phyloP scores from a whole-genome alignment of 2,329 filamentous ascomycete genomes.

The Trichoderma hamatum region DNA sequence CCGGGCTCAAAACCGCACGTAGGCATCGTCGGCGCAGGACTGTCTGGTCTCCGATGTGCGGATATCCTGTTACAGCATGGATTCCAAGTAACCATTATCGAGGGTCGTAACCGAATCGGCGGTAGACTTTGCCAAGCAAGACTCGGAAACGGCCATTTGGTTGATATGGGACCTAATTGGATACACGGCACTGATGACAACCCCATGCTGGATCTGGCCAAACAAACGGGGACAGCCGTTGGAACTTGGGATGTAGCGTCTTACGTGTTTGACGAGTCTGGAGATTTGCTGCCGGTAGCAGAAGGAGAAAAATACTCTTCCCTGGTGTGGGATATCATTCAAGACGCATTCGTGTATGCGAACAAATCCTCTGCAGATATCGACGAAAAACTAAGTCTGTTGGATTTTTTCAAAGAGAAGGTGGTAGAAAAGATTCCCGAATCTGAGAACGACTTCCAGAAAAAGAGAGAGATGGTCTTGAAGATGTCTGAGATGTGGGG shows the following conservation, averaged over 20 bases:
- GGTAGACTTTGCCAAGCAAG: slow-evolving; percentile 62
- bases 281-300: slow-evolving; percentile 50
- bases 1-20: slow-evolving; percentile 52
- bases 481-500: slow-evolving; percentile 69
- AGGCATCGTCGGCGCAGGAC: slow-evolving; percentile 70
- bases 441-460: slow-evolving; percentile 44
- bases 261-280: slow-evolving; percentile 60
- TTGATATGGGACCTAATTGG: slow-evolving; percentile 76
- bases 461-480: slow-evolving; percentile 49
- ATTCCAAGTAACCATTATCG: slow-evolving; percentile 68
- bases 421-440: slow-evolving; percentile 52
- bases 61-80: slow-evolving; percentile 67
- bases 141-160: slow-evolving; percentile 51
- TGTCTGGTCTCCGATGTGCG: slow-evolving; percentile 71
- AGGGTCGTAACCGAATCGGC: slow-evolving; percentile 68
- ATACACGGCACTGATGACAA: slow-evolving; percentile 75
- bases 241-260: slow-evolving; percentile 56
- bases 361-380: slow-evolving; percentile 58
- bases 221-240: slow-evolving; percentile 57
- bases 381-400: slow-evolving; percentile 50
- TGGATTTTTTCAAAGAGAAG: slow-evolving; percentile 56
- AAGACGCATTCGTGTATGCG: slow-evolving; percentile 68
- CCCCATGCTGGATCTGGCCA: slow-evolving; percentile 68
- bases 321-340: slow-evolving; percentile 69
- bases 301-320: slow-evolving; percentile 53